Conservation (phyloP, 352 stramenopile genomes). For the Paralagenidium karlingii region DNA sequence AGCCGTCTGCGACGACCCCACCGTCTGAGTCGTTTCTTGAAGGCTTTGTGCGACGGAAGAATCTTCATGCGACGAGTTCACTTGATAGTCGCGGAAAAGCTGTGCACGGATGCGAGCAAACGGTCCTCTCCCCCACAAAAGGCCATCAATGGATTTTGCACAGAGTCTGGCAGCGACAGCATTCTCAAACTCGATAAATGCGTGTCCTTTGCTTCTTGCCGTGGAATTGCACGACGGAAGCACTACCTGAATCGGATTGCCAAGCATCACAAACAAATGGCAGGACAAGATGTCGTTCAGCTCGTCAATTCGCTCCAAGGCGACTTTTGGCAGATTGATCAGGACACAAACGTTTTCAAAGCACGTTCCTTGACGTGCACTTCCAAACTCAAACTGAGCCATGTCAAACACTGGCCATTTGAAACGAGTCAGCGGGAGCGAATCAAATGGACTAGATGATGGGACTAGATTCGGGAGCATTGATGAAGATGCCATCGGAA, state of each 20-base stretch:
- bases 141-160: slow-evolving; percentile 42
- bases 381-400: slow-evolving; percentile 81
- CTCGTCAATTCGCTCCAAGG: slow-evolving; percentile 55
- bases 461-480: too few species aligned
- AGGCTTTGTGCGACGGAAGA: too few species aligned
- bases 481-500: too few species aligned
- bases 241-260: slow-evolving; percentile 71
- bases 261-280: slow-evolving; percentile 68
- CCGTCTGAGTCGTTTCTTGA: too few species aligned
- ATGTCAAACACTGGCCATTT: slow-evolving; percentile 85
- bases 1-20: too few species aligned
- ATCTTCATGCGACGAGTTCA: too few species aligned
- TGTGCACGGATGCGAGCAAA: slow-evolving; percentile 53
- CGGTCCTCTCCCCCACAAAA: slow-evolving; percentile 51
- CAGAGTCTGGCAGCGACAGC: slow-evolving; percentile 38
- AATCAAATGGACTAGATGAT: slow-evolving; percentile 6
- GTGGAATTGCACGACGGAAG: slow-evolving; percentile 50
- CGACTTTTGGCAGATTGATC: slow-evolving; percentile 69
- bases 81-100: slow-evolving; percentile 73
- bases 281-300: slow-evolving; percentile 63
- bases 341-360: slow-evolving; percentile 77
- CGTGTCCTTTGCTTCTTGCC: slow-evolving; percentile 56
- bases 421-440: slow-evolving; percentile 36
- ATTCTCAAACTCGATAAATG: slow-evolving; percentile 77
- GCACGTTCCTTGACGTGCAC: slow-evolving; percentile 54